Evolutionary conservation across 1,284 basidiomycete genomes (phyloP), one percentile per base, ranked within the genome.

Genomic region (Tylopilus orsonianus): DNA sequence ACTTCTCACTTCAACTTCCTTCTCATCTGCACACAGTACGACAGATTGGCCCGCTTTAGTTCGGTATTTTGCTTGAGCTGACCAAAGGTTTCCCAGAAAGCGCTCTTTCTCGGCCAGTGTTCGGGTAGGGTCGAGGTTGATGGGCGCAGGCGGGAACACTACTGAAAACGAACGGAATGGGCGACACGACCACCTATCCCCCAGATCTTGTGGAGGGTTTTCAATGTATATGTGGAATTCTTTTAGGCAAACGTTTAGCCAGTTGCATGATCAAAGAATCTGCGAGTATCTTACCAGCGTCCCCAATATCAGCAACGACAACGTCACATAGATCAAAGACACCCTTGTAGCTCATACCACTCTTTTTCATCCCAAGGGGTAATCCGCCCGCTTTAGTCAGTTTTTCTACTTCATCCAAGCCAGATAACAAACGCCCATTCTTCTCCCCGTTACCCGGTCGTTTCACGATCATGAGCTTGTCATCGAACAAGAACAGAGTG

Each of bases 401-500:
- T 61, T 81, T 88, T 45, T 89, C 83, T 16, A 93, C 73, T 43
- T 94, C 88, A 58, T 97, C 92, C 38, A 99, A 72, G 0, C 97
- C 95, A 2, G 92, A 83, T 20, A 93, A 69, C 19, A 76, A 71
- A 39, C 83, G 78, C 0, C 90, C 94, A 35, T 83, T 79, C 60
- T 87, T 86, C 50, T 90, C 81, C 4, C 81, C 77, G 36, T 80
- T 80, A 8, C 80, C 77, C 2, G 90, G 87, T 24, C 97, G 81
- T 71, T 98, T 98, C 44, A 87, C 87, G 52, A 99, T 84, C 63
- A 97, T 80, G 24, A 99, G 73, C 61, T 93, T 92, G 71, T 99
- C 97, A 59, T 96, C 90, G 62, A 99, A 99, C 34, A 99, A 75
- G 67, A 99, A 91, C 29, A 99, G 73, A 1, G 90, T 92, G 67